Evolutionary conservation across 768 basidiomycete species (phyloP), one percentile per base, ranked within the genome.

Genomic region (Neoboletus subvelutipes): DNA sequence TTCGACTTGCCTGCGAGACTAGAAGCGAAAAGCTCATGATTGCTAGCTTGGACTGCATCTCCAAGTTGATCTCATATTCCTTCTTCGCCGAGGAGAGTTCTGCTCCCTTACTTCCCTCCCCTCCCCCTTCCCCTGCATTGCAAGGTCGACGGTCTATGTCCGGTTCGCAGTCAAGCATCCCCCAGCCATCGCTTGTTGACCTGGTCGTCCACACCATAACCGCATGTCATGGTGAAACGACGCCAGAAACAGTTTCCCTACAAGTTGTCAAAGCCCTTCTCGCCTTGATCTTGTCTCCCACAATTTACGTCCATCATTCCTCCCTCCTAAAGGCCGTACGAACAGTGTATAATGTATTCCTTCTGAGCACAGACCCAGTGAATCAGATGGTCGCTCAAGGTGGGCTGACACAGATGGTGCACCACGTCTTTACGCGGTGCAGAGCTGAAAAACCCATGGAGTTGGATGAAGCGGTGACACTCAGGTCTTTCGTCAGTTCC

Each of bases 361-460:
- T 99, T 28, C 80, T 98, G 57, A 94, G 92, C 64, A 80, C 82
- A 22, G 93, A 96, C 66, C 82, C 88, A 5, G 90, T 94, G 49
- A 98, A 96, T 63, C 97, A 98, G 75, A 95, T 92, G 78, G 96
- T 99, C 37, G 97, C 97, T 18, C 97, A 99, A 73, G 97, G 96
- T 20, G 94, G 95, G 18, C 82, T 99, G 18, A 94, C 94, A 0
- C 97, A 99, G 72, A 98, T 99, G 87, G 94, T 98, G 3, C 90
- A 97, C 65, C 95, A 98, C 66, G 86, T 98, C 55, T 98, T 99
- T 70, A 82, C 88, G 15, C 83, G 97, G 22, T 92, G 92, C 66
- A 80, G 79, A 68, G 65, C 78, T 29, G 72, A 68, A 48, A 58
- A 59, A 28, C 28, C 52, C 28, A 37, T 49, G 40, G 63, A 64